Evolutionary conservation across 768 basidiomycete species (phyloP).

Genomic region (Amanita phalloides): DNA sequence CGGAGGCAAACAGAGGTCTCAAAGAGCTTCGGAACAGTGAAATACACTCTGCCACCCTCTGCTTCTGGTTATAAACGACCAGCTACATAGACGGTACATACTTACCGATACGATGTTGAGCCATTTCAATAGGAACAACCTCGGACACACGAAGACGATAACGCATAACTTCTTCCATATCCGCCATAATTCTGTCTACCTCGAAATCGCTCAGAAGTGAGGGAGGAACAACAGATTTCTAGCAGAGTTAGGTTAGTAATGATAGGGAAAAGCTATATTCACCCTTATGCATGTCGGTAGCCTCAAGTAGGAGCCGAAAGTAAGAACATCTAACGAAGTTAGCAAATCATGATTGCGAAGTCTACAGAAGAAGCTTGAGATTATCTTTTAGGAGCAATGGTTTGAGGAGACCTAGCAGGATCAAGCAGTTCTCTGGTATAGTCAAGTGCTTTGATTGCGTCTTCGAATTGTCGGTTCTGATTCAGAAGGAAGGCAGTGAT

Average conservation of each 20-base stretch:
- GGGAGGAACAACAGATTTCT: slow-evolving; percentile 66
- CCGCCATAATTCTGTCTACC: slow-evolving; percentile 51
- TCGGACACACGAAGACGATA: slow-evolving; percentile 74
- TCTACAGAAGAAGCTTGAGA: slow-evolving; percentile 24
- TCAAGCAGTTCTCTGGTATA: slow-evolving; percentile 62
- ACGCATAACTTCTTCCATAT: slow-evolving; percentile 71
- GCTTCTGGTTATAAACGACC: slow-evolving; percentile 10
- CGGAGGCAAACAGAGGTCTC: slow-evolving; percentile 64
- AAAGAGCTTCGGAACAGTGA: slow-evolving; percentile 63
- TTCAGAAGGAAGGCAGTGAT: slow-evolving; percentile 79
- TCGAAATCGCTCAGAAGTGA: slow-evolving; percentile 56
- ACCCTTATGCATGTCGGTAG: slow-evolving; percentile 81
- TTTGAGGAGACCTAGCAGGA: slow-evolving; percentile 52
- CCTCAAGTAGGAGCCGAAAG: slow-evolving; percentile 75
- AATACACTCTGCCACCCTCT: slow-evolving; percentile 76
- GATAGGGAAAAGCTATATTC: slow-evolving; percentile 2
- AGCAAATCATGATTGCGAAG: slow-evolving; percentile 90
- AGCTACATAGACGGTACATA: neutral
- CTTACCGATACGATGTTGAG: slow-evolving; percentile 52
- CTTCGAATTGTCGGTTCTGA: slow-evolving; percentile 78
- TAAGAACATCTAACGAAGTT: slow-evolving; percentile 84
- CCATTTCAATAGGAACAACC: slow-evolving; percentile 76
- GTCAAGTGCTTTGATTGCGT: slow-evolving; percentile 49
- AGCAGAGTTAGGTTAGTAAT: slow-evolving; percentile 7
- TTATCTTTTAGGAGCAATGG: slow-evolving; percentile 4